Evolutionary conservation across 495 filamentous ascomycete species (phyloP).

Genomic region (Hypoxylon rickii): DNA sequence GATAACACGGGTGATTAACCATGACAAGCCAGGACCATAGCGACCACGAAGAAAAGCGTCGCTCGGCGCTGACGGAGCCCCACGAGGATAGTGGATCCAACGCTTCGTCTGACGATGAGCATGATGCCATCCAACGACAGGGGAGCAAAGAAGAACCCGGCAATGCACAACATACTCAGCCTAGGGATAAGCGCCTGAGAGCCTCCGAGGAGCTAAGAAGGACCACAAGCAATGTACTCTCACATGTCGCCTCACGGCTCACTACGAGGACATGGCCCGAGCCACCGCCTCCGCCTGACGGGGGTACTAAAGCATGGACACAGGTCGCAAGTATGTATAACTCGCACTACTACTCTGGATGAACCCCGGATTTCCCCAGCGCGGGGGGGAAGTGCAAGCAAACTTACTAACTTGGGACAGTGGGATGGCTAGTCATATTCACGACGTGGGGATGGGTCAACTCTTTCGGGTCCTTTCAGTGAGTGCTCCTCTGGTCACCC

Average conservation of each 20-base stretch:
- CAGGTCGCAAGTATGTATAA: constrained; percentile 56
- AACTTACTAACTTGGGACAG: constrained; percentile 19
- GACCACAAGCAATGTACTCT: constrained; percentile 35
- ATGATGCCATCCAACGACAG: constrained; percentile 3
- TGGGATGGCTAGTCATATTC: constrained; percentile 69
- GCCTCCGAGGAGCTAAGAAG: constrained; percentile 34
- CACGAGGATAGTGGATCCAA: constrained; percentile 19
- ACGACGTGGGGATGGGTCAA: constrained; percentile 80
- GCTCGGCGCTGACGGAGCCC: constrained; percentile 1
- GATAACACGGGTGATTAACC: too few relatives aligned
- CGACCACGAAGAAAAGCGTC: constrained; percentile 7
- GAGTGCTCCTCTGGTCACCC: neutral
- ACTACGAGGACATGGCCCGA: constrained; percentile 56
- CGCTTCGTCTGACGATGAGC: constrained; percentile 10
- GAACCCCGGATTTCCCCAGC: neutral
- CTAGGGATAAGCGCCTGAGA: constrained; percentile 9
- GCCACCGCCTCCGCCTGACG: constrained; percentile 64
- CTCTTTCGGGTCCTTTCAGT: constrained; percentile 59
- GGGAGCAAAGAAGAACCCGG: constrained; percentile 1
- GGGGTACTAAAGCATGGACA: constrained; percentile 67
- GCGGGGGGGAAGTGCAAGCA: too few relatives aligned
- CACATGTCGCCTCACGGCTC: constrained; percentile 34
- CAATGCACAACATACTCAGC: neutral
- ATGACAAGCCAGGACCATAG: constrained; percentile 20
- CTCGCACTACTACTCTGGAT: neutral